Evolutionary conservation across 352 stramenopile genomes (phyloP), one percentile per base, ranked within the genome.

Genomic region (Discostella stelligera): DNA sequence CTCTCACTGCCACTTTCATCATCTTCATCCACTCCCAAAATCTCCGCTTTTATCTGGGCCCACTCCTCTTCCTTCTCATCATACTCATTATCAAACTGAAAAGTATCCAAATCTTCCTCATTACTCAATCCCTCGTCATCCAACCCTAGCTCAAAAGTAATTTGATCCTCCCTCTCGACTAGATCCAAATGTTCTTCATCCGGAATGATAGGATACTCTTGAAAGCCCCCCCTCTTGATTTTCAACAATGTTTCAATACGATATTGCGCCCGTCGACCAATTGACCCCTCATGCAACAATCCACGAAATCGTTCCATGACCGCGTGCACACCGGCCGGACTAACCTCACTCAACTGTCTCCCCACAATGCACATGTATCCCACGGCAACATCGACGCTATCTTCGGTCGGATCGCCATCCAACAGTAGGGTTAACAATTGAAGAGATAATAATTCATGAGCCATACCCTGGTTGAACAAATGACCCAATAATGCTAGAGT

Each of bases 221-320:
- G 89, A 79, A 99, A 99, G 0, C 92, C 93, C 16, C 89, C 94
- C 72, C 98, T 98, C 48, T 96, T 94, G 69, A 98, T 95, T 10
- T 96, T 96, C 80, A 99, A 98, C 10, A 99, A 80, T 2, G 95
- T 90, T 82, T 99, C 97, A 50, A 99, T 98, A 53, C 96, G 98
- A 87, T 98, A 99, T 88, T 99, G 96, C 20, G 98, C 96, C 21
- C 96, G 89, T 77, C 98, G 98, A 79, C 98, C 97, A 61, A 99
- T 96, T 81, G 52, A 71, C 10, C 96, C 97, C 87, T 99, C 97
- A 70, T 99, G 97, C 5, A 99, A 84, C 71, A 99, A 97, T 21
- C 93, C 94, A 46, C 97, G 92, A 81, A 99, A 98, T 0, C 96
- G 91, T 73, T 99, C 97, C 80, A 99, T 98, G 49, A 99, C 97